phyloP scores from a whole-genome alignment of 768 basidiomycete species.

The Tephrocybe sp. region DNA sequence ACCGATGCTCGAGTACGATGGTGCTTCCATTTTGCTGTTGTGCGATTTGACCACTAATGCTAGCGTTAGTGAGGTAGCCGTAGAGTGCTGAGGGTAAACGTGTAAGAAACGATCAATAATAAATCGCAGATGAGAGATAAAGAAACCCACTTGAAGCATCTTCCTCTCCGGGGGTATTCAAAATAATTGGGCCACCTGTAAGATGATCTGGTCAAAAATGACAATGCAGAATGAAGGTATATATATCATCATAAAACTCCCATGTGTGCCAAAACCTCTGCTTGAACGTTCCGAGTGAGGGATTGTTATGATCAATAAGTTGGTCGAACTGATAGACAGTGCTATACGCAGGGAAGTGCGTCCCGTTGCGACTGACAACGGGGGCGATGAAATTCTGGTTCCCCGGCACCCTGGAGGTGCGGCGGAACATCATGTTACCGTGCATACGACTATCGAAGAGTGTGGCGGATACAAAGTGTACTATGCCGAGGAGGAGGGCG shows the following conservation, averaged over 20 bases:
- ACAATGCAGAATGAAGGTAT: background rate
- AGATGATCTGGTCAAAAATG: background rate
- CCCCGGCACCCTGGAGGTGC: conserved; percentile 29
- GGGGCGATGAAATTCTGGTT: conserved; percentile 23
- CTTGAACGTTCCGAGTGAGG: conserved; percentile 65
- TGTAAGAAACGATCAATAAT: no score
- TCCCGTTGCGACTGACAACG: conserved; percentile 39
- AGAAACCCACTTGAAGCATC: conserved; percentile 43
- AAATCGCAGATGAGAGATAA: no score
- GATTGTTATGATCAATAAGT: conserved; percentile 49
- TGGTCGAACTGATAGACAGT: conserved; percentile 54
- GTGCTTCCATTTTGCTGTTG: conserved; percentile 61
- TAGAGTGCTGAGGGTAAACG: no score
- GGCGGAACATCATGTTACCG: conserved; percentile 35
- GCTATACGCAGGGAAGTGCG: conserved; percentile 37
- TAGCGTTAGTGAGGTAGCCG: conserved; percentile 58
- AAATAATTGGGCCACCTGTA: conserved; percentile 53
- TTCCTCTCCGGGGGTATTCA: conserved; percentile 63
- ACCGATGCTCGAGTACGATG: conserved; percentile 67
- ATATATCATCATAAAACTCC: conserved; percentile 57
- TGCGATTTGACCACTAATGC: conserved; percentile 59
- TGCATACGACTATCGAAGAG: conserved; percentile 37
- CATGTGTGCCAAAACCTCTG: conserved; percentile 70
- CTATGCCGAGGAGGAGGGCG: no score
- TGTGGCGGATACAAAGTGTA: no score